Conservation (phyloP, 2,329 filamentous ascomycete genomes). For the Fusarium sp. region DNA sequence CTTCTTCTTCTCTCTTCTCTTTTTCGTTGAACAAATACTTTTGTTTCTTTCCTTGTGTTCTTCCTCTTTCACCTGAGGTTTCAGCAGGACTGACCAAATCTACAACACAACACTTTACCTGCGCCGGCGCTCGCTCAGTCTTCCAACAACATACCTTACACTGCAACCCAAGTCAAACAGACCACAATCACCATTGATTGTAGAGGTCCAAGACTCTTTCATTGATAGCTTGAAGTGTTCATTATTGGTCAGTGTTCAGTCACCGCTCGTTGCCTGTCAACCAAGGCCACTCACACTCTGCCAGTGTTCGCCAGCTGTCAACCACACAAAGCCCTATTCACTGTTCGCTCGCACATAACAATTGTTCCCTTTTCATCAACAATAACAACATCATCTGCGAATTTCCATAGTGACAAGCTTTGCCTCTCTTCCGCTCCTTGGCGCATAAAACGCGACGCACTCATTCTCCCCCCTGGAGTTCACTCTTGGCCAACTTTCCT, state of each 20-base stretch:
- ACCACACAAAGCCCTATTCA: conserved; percentile 16
- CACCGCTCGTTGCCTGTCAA: neutral
- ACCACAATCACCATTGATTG: conserved; percentile 5
- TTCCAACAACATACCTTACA: neutral
- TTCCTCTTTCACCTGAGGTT: conserved; percentile 24
- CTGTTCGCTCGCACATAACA: conserved; percentile 28
- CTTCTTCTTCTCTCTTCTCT: conserved; percentile 16
- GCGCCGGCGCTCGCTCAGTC: conserved; percentile 30
- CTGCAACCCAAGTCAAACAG: neutral
- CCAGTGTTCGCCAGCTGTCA: conserved; percentile 37
- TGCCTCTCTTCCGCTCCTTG: conserved; percentile 29
- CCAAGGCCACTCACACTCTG: conserved; percentile 2
- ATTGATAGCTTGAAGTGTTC: neutral
- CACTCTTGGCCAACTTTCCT: conserved; percentile 17
- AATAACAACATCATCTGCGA: conserved; percentile 22
- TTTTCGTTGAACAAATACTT: conserved; percentile 13
- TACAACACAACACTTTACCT: conserved; percentile 11
- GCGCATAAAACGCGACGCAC: conserved; percentile 18
- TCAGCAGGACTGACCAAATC: conserved; percentile 41
- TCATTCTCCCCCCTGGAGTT: conserved; percentile 27
- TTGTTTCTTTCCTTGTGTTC: conserved; percentile 30
- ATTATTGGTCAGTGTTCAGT: conserved; percentile 22
- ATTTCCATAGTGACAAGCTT: conserved; percentile 21
- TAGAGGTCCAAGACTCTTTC: neutral
- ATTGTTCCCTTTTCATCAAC: conserved; percentile 11